These are phyloP conservation scores for Coniella lustricola DNA, from an alignment of 2,329 filamentous ascomycete species.

Conservation along the genomic window DNA sequence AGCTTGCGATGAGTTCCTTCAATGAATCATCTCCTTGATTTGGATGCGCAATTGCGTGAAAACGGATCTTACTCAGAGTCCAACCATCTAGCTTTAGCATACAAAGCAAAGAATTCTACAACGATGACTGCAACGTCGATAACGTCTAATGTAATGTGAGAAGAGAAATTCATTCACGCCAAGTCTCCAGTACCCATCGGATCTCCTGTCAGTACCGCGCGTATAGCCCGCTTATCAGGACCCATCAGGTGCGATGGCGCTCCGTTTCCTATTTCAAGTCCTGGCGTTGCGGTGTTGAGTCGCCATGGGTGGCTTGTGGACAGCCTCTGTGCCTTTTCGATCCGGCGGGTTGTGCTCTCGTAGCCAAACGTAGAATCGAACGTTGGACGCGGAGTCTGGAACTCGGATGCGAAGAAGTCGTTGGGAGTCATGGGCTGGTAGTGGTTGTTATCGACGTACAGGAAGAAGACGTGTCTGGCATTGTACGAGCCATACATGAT, in stretches of 20 bases:
- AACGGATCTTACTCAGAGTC: too few relatives aligned
- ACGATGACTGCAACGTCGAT: too few relatives aligned
- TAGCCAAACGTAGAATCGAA: conserved; percentile 4
- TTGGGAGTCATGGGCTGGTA: conserved; percentile 29
- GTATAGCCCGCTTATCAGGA: not conserved
- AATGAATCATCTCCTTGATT: too few relatives aligned
- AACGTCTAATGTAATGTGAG: too few relatives aligned
- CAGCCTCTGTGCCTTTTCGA: not conserved
- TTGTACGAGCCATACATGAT: conserved; percentile 26
- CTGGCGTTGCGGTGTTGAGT: not conserved
- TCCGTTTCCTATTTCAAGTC: not conserved
- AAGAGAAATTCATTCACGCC: not conserved
- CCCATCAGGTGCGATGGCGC: not conserved
- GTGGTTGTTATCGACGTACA: conserved; percentile 21
- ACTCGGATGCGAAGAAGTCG: conserved; percentile 25
- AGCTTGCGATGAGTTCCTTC: too few relatives aligned
- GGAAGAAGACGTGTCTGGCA: conserved; percentile 26
- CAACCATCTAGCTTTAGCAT: too few relatives aligned
- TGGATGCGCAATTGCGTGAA: too few relatives aligned
- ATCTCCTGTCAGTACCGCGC: not conserved
- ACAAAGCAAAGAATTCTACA: too few relatives aligned
- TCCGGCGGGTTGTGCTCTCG: not conserved
- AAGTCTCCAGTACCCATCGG: too few relatives aligned
- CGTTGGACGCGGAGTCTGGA: conserved; percentile 26
- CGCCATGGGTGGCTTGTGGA: conserved; percentile 4